phyloP scores from a whole-genome alignment of 306 rosid species.

The Cicer arietinum region DNA sequence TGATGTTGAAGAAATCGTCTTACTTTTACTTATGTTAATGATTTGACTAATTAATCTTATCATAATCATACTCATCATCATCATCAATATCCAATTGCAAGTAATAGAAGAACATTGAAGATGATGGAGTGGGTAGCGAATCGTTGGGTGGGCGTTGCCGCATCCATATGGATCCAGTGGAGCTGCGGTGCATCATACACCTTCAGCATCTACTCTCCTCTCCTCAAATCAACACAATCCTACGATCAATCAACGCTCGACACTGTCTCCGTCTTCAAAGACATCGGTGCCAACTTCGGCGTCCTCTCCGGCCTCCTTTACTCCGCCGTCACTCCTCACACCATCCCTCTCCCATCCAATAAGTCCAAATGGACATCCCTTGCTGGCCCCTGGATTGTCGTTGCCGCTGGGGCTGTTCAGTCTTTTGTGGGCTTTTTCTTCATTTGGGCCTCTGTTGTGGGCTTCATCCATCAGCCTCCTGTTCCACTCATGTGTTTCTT shows the following conservation, averaged over 20 bases:
- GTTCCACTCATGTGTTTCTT: slow-evolving; percentile 73
- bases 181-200: slow-evolving; percentile 85
- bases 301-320: slow-evolving; percentile 78
- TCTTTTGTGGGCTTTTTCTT: slow-evolving; percentile 69
- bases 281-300: slow-evolving; percentile 89
- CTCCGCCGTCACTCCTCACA: slow-evolving; percentile 61
- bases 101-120: too few species aligned
- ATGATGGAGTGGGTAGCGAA: slow-evolving; percentile 55
- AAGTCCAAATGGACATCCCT: slow-evolving; percentile 45
- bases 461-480: slow-evolving; percentile 64
- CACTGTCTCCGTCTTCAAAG: slow-evolving; percentile 92
- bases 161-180: slow-evolving; percentile 84
- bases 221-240: slow-evolving; percentile 70
- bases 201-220: slow-evolving; percentile 82
- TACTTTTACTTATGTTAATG: too few species aligned
- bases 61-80: too few species aligned
- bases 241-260: slow-evolving; percentile 92
- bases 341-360: background rate
- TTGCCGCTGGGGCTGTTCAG: slow-evolving; percentile 64
- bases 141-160: slow-evolving; percentile 70
- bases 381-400: slow-evolving; percentile 77
- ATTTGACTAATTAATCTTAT: too few species aligned
- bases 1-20: too few species aligned
- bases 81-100: too few species aligned
- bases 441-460: slow-evolving; percentile 79